Percentiles rank a stretch among this genome's conserved stretches.
Conservation (phyloP, 2,329 filamentous ascomycete genomes). For the Beauveria caledonica region DNA sequence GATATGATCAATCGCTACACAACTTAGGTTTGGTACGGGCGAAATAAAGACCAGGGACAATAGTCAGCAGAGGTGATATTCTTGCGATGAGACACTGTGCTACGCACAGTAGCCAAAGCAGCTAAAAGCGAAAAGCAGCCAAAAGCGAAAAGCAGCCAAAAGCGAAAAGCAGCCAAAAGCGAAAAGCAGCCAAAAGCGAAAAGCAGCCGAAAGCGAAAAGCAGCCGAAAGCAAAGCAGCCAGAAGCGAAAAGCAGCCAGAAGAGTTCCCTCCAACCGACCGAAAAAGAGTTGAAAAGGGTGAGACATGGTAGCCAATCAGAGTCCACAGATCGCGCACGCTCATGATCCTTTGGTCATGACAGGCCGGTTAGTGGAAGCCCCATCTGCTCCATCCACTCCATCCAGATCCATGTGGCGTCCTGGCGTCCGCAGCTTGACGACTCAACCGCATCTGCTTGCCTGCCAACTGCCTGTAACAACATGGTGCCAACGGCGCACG, state of each 20-base stretch:
- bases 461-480: neutral
- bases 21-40: too few species aligned
- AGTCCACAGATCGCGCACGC: slow-evolving; percentile 1
- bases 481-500: neutral
- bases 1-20: too few species aligned
- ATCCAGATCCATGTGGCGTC: neutral
- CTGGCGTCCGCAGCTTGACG: neutral
- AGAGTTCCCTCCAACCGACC: neutral
- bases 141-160: too few species aligned
- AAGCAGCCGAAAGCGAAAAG: too few species aligned
- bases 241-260: neutral
- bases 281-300: neutral
- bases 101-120: too few species aligned
- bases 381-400: neutral
- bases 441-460: neutral
- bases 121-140: too few species aligned
- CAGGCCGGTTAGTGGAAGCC: neutral
- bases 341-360: slow-evolving; percentile 8
- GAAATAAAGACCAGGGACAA: too few species aligned
- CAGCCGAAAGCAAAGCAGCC: too few species aligned
- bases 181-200: neutral
- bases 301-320: slow-evolving; percentile 4
- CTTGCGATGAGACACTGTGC: too few species aligned
- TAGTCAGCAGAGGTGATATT: too few species aligned
- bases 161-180: neutral